Base-by-base conservation (phyloP, 768 basidiomycete species). In the Tricholoma bakamatsutake region DNA sequence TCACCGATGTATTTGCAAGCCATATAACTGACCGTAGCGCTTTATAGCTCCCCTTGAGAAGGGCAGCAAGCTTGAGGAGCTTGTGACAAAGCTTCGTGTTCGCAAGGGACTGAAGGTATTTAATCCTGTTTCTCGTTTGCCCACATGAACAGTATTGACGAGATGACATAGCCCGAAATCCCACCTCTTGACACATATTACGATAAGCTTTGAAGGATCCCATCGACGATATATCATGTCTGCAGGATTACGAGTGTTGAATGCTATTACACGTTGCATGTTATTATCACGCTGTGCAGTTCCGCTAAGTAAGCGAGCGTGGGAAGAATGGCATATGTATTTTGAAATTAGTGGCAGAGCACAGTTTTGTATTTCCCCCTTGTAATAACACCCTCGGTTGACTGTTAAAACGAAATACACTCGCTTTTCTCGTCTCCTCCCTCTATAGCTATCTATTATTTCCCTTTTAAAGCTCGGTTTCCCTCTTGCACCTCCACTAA, bases 81-180 rank as follows among this genome's bases (percentile, higher is more conserved):
- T 98, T 54, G 92, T 91, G 51, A 82, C 69, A 59, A 73, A 71
- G 64, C 92, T 99, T 76, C 90, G 96, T 69, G 78, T 73, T 28
- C 87, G 97, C 76, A 99, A 98, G 77, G 95, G 95, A 79, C 90
- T 97, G 70, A 97, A 95, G 86, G 87, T 86, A 64, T 39, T 71
- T 43, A 10, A 30, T 42, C 33, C 18, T 17, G n/a, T 35, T 27
- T 48, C 24, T 50, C 6, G 9, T 51, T 15, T 39, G 2, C n/a
- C n/a, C n/a, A n/a, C 2, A 35, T 43, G n/a, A 12, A 28, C n/a
- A 13, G 10, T 55, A 50, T 27, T 63, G 17, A 57, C 27, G 18
- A 31, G 1, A 11, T 12, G 43, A 42, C 61, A 39, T 57, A 90
- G 91, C 87, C 90, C 61, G 94, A 96, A 10, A 87, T 95, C 55